These are phyloP conservation scores for Arxiozyma slooffiae DNA, from an alignment of 1,139 yeast species.

Conservation along the genomic window DNA sequence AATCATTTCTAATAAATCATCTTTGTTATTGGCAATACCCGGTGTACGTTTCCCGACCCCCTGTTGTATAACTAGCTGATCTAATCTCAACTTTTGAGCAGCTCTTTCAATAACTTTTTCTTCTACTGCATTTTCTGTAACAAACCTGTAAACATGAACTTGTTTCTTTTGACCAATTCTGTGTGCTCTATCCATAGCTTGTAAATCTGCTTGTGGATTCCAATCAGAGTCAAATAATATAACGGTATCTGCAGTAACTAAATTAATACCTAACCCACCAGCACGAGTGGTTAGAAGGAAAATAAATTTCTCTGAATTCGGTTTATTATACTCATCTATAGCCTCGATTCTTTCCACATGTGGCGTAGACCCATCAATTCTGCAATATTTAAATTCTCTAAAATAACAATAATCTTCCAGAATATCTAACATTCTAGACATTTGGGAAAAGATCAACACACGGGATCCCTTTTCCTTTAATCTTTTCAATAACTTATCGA, in stretches of 20 bases:
- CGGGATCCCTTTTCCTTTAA: slow-evolving; percentile 60
- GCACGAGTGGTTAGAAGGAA: slow-evolving; percentile 72
- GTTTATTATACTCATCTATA: slow-evolving; percentile 67
- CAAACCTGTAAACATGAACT: slow-evolving; percentile 64
- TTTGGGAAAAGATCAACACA: slow-evolving; percentile 69
- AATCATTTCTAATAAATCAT: slow-evolving; percentile 68
- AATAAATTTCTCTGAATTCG: slow-evolving; percentile 58
- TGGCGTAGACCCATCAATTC: slow-evolving; percentile 76
- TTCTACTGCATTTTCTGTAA: slow-evolving; percentile 73
- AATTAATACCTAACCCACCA: slow-evolving; percentile 78
- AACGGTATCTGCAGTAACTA: slow-evolving; percentile 68
- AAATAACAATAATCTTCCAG: slow-evolving; percentile 68
- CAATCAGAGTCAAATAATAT: slow-evolving; percentile 70
- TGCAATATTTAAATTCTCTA: slow-evolving; percentile 57
- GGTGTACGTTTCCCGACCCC: slow-evolving; percentile 37
- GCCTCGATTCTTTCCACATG: slow-evolving; percentile 68
- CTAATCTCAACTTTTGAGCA: slow-evolving; percentile 65
- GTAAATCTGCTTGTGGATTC: slow-evolving; percentile 84
- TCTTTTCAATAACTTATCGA: slow-evolving; percentile 57
- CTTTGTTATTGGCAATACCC: slow-evolving; percentile 45
- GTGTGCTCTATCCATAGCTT: slow-evolving; percentile 84
- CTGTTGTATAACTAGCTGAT: slow-evolving; percentile 74
- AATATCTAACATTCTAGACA: slow-evolving; percentile 73
- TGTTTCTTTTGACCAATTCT: slow-evolving; percentile 80
- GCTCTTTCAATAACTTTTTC: slow-evolving; percentile 75